Evolutionary conservation across 129 eudicot genomes (phyloP), one percentile per base, ranked within the genome.

Genomic region (Arctium lappa): DNA sequence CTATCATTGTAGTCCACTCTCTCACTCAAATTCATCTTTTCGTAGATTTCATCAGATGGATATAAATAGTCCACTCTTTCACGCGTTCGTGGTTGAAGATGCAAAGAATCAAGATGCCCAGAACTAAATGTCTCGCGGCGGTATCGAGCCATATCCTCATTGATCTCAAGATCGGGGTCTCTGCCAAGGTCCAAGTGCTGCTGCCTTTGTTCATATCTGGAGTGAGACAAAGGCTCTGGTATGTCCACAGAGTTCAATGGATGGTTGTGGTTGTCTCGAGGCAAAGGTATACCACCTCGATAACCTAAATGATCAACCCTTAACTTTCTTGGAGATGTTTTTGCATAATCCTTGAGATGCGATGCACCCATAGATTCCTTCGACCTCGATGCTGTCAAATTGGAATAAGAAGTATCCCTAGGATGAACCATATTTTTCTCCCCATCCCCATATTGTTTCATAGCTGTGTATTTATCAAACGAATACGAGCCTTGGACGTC

Each of bases 151-250:
- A 81, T 37, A 46, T 75, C 82, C 66, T 79, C 87, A 62, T 65
- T 82, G 32, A 69, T 9, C n/a, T 73, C 85, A 15, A 62, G 53
- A 48, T 83, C 80, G 31, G 71, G 72, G 50, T 82, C 84, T 66
- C 82, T 80, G 31, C 69, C 75, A 78, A 75, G 31, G 38, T 77
- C 84, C 81, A 77, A 74, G 82, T 34, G 82, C 56, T 69, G 85
- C 86, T 69, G 85, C 86, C 85, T 83, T 80, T 82, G 85, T 70
- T 81, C 86, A 79, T 89, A 85, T 69, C 80, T 86, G 38, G 82
- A 38, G 27, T 80, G 79, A 16, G 69, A n/a, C 36, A 86, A 78
- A 53, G 85, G 81, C 33, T 83, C 83, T 1, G 86, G 50, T 56
- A 72, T 29, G 65, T 80, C 83, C 40, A 22, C 73, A 37, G 90